Evolutionary conservation across 2,329 filamentous ascomycete genomes (phyloP).

Genomic region (Trichoderma breve): DNA sequence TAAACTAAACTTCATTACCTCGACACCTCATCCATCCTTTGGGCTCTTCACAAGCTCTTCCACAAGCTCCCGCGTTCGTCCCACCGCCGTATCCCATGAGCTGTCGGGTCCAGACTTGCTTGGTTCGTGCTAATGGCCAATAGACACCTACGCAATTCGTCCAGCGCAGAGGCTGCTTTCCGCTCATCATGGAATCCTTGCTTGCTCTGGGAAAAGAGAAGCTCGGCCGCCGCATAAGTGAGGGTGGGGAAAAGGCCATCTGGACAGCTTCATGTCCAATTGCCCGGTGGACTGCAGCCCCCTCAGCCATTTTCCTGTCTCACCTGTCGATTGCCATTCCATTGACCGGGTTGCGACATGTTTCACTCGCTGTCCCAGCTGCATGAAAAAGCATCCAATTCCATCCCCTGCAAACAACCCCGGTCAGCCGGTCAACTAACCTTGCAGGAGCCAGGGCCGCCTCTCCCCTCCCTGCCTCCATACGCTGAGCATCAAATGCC

Average conservation of each 20-base stretch:
- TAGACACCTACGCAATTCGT: background rate
- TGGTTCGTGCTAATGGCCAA: background rate
- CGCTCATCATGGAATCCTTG: background rate
- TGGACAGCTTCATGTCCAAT: background rate
- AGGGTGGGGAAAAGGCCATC: slow-evolving; percentile 4
- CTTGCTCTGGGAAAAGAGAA: background rate
- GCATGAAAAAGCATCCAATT: slow-evolving; percentile 18
- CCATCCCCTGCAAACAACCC: slow-evolving; percentile 12
- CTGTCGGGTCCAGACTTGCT: background rate
- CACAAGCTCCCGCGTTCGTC: background rate
- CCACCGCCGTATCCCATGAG: background rate
- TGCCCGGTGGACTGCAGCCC: background rate
- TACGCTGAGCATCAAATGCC: background rate
- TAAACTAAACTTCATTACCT: background rate
- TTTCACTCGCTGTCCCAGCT: slow-evolving; percentile 12
- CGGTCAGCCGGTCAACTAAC: slow-evolving; percentile 15
- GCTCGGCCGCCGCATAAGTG: background rate
- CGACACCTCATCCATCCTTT: background rate
- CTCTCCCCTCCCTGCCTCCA: slow-evolving; percentile 15
- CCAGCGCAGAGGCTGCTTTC: background rate
- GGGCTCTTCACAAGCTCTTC: background rate
- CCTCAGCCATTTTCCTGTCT: slow-evolving; percentile 4
- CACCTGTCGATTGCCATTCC: background rate
- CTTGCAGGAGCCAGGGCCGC: slow-evolving; percentile 10
- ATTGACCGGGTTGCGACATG: slow-evolving; percentile 12